phyloP scores from a whole-genome alignment of 768 basidiomycete genomes.

The Tricholoma saponaceum region DNA sequence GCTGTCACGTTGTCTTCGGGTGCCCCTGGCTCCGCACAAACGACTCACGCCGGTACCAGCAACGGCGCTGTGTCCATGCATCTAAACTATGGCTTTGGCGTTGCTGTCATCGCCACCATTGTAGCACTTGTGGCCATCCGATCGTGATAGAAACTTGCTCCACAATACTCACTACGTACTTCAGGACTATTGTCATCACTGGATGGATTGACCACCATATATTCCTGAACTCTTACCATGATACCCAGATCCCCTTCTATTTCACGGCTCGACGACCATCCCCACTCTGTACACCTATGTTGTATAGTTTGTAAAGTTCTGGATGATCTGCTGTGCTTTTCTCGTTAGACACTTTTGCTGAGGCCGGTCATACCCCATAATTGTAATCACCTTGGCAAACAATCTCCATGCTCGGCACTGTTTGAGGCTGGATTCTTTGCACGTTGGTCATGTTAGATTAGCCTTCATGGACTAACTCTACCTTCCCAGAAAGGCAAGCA shows the following conservation, averaged over 20 bases:
- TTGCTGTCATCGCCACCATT: constrained; percentile 8
- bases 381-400: too few species aligned
- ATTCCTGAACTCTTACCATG: not conserved
- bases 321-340: not conserved
- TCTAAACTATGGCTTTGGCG: constrained; percentile 4
- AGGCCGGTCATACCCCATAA: too few species aligned
- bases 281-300: not conserved
- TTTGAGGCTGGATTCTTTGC: too few species aligned
- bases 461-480: too few species aligned
- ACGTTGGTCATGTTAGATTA: too few species aligned
- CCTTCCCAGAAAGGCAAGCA: not conserved
- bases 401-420: too few species aligned
- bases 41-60: constrained; percentile 15
- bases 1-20: constrained; percentile 27
- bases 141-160: constrained; percentile 4
- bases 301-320: not conserved
- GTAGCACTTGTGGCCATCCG: constrained; percentile 10
- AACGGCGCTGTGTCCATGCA: constrained; percentile 7
- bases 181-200: not conserved
- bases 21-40: constrained; percentile 29
- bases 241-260: not conserved
- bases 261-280: not conserved
- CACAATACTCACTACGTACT: too few species aligned
- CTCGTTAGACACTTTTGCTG: too few species aligned
- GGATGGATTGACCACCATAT: not conserved